These are phyloP conservation scores for Acephala macrosclerotiorum DNA, from an alignment of 2,329 filamentous ascomycete species.

Conservation along the genomic window DNA sequence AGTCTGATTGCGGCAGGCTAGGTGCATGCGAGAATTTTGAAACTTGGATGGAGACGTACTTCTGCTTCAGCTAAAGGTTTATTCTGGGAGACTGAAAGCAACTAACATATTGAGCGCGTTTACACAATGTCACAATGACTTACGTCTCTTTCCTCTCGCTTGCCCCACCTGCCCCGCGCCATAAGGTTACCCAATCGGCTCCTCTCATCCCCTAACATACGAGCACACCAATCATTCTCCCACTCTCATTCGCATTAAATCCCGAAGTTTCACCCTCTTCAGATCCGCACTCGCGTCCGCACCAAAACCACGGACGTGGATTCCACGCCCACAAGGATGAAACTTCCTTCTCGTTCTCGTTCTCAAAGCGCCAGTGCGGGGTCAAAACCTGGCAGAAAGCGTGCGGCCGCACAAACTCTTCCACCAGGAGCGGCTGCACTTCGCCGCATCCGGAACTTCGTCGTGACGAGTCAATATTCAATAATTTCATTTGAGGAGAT, in stretches of 20 bases:
- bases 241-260: background rate
- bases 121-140: too few relatives aligned
- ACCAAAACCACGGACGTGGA: background rate
- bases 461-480: background rate
- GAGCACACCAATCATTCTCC: background rate
- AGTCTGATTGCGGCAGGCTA: too few relatives aligned
- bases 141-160: too few relatives aligned
- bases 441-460: background rate
- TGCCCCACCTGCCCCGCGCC: too few relatives aligned
- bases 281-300: background rate
- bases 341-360: background rate
- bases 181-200: too few relatives aligned
- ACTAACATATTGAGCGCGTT: too few relatives aligned
- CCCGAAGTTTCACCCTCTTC: background rate
- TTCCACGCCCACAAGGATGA: background rate
- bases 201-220: background rate
- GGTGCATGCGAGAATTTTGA: too few relatives aligned
- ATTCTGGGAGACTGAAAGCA: too few relatives aligned
- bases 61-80: too few relatives aligned
- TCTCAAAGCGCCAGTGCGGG: background rate
- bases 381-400: background rate
- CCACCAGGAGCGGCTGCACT: background rate
- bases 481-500: background rate
- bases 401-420: conserved; percentile 1
- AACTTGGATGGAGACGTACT: too few relatives aligned